phyloP scores from a whole-genome alignment of 2,329 filamentous ascomycete genomes.

The Polychaeton citri region DNA sequence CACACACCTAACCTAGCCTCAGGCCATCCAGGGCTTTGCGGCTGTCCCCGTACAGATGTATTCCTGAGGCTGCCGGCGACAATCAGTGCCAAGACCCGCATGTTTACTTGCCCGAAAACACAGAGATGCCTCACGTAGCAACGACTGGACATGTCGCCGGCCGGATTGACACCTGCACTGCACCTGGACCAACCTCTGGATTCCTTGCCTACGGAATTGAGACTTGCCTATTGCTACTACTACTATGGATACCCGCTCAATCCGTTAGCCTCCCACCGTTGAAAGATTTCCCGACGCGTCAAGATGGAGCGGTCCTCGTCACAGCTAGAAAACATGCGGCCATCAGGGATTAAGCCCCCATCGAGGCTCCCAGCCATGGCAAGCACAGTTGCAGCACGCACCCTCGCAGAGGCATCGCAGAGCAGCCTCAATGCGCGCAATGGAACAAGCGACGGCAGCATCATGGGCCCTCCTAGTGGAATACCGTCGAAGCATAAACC shows the following conservation, averaged over 20 bases:
- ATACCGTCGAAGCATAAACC: slow-evolving; percentile 36
- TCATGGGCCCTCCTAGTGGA: slow-evolving; percentile 7
- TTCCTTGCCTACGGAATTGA: too few species aligned
- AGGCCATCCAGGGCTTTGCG: too few species aligned
- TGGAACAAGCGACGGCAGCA: slow-evolving; percentile 13
- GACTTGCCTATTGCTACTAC: too few species aligned
- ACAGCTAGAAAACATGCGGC: slow-evolving; percentile 19
- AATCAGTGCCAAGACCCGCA: not conserved
- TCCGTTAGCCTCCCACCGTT: too few species aligned
- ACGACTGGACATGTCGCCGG: too few species aligned
- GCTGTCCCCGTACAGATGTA: too few species aligned
- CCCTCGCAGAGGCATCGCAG: slow-evolving; percentile 17
- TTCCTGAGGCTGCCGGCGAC: too few species aligned
- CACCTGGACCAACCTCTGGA: too few species aligned
- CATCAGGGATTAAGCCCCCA: slow-evolving; percentile 18
- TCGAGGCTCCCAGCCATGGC: slow-evolving; percentile 16
- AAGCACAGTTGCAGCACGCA: slow-evolving; percentile 3
- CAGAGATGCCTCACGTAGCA: not conserved
- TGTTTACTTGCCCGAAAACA: not conserved
- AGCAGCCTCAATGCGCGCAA: slow-evolving; percentile 37
- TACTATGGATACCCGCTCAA: too few species aligned
- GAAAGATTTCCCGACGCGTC: not conserved
- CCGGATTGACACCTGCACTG: too few species aligned
- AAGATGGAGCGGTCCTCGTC: slow-evolving; percentile 17
- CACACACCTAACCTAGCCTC: too few species aligned